Conservation (phyloP, 1,284 basidiomycete genomes). For the Porogramme epimiltina region DNA sequence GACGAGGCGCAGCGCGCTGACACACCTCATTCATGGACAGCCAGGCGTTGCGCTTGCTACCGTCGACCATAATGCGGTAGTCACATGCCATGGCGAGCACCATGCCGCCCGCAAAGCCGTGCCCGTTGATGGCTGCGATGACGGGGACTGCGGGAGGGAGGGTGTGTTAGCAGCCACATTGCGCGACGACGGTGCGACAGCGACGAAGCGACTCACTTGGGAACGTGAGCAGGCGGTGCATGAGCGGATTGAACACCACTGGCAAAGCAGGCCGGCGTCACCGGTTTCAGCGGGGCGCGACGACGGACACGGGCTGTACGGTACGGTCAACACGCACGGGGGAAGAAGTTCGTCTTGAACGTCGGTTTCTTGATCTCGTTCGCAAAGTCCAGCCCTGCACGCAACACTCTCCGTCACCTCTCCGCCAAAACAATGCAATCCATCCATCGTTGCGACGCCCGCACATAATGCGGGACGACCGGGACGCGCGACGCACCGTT, state of each 20-base stretch:
- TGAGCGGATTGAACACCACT: slow-evolving; percentile 38
- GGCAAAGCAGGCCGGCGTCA: too few species aligned
- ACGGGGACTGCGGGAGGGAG: slow-evolving; percentile 61
- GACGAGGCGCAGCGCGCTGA: too few species aligned
- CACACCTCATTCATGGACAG: slow-evolving; percentile 93
- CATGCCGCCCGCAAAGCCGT: slow-evolving; percentile 88
- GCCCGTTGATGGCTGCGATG: slow-evolving; percentile 89
- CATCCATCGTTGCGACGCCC: not conserved
- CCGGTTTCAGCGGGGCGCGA: too few species aligned
- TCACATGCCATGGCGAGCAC: slow-evolving; percentile 84
- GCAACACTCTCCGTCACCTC: not conserved
- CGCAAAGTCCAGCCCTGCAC: slow-evolving; percentile 72
- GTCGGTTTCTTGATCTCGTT: slow-evolving; percentile 61
- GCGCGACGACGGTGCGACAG: not conserved
- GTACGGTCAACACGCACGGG: slow-evolving; percentile 52
- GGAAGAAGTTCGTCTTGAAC: slow-evolving; percentile 58
- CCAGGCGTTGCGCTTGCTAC: slow-evolving; percentile 78
- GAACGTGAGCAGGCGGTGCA: slow-evolving; percentile 55
- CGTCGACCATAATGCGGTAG: slow-evolving; percentile 88
- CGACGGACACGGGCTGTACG: too few species aligned
- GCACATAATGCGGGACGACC: not conserved
- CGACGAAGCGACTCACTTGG: slow-evolving; percentile 52
- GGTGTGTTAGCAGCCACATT: not conserved
- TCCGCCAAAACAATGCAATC: not conserved
- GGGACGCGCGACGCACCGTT: slow-evolving; percentile 58